Percentiles rank a stretch among this genome's conserved stretches.
These are phyloP conservation scores for Russula ochroleuca DNA, from an alignment of 768 basidiomycete genomes.

Conservation along the genomic window DNA sequence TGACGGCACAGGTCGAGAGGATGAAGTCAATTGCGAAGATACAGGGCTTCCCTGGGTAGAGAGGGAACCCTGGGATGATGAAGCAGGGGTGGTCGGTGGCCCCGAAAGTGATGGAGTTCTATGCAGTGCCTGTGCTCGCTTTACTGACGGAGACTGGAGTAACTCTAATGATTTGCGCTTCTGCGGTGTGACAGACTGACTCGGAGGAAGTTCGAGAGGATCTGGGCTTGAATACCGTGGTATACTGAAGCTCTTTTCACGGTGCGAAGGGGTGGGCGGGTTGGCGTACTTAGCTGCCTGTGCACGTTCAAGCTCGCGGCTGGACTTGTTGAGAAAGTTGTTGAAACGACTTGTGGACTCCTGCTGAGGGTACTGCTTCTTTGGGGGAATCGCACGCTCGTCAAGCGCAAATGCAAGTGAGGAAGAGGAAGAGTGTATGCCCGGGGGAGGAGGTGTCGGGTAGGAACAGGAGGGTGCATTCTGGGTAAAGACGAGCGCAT, in stretches of 20 bases:
- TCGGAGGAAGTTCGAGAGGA: constrained; percentile 30
- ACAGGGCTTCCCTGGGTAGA: constrained; percentile 15
- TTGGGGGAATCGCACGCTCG: constrained; percentile 35
- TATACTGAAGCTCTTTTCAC: constrained; percentile 32
- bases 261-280: constrained; percentile 24
- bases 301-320: constrained; percentile 39
- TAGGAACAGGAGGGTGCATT: constrained; percentile 58
- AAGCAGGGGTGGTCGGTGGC: constrained; percentile 25
- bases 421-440: constrained; percentile 61
- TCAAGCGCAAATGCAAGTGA: constrained; percentile 75
- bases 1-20: constrained; percentile 19
- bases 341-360: constrained; percentile 66
- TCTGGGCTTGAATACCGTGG: constrained; percentile 30
- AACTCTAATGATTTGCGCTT: constrained; percentile 65
- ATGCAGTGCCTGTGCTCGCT: constrained; percentile 46
- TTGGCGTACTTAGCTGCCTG: constrained; percentile 32
- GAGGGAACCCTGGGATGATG: constrained; percentile 19
- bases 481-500: constrained; percentile 57
- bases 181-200: constrained; percentile 49
- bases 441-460: constrained; percentile 65
- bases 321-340: constrained; percentile 56
- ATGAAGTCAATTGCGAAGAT: background rate
- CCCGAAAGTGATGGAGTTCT: constrained; percentile 20
- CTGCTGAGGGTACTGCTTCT: constrained; percentile 43
- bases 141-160: constrained; percentile 57